Evolutionary conservation across 495 filamentous ascomycete species (phyloP), one percentile per base, ranked within the genome.

Genomic region (Aspergillus baeticus): DNA sequence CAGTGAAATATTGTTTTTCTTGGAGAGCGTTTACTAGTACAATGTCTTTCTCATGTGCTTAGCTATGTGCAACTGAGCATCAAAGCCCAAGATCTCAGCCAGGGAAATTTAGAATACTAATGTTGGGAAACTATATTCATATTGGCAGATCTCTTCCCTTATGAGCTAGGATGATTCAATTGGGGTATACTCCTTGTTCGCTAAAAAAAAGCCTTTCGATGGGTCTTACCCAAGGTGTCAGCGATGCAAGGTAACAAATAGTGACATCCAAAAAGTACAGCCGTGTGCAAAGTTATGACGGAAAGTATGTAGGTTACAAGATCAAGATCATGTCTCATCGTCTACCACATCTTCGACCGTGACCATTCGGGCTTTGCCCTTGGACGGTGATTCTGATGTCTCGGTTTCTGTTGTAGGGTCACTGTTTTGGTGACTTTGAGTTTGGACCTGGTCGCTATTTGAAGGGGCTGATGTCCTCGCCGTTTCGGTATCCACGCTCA

Each of bases 301-400:
- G 41, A 39, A 36, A 11, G 22, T 17, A 54, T 35, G 48, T 23
- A 52, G 43, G 39, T 36, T 45, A 58, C 43, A 64, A 69, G 60
- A 63, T 62, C 63, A 68, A 68, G 62, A 63, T 62, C 56, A 67
- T 35, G 56, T 63, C 23, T 72, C 72, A 36, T 79, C 78, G 17
- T 79, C 79, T 1, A 33, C 64, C 35, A 60, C 64, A 49, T 82
- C 78, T 63, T 82, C 79, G 6, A 82, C 78, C 3, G 78, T 79
- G 8, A 69, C 66, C 18, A 72, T 67, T 42, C 73, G 72, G n/a
- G 67, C 62, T 58, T 81, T 82, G 22, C 77, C 76, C 51, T 79
- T 80, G 20, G 65, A 65, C 21, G 59, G 21, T 5, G 64, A 63
- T 43, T 57, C 55, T 11, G 63, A 62, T 14, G 51, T 29, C 33